Evolutionary conservation across 176 grass and related monocot genomes (phyloP).

Genomic region (Aegilops sharonensis): DNA sequence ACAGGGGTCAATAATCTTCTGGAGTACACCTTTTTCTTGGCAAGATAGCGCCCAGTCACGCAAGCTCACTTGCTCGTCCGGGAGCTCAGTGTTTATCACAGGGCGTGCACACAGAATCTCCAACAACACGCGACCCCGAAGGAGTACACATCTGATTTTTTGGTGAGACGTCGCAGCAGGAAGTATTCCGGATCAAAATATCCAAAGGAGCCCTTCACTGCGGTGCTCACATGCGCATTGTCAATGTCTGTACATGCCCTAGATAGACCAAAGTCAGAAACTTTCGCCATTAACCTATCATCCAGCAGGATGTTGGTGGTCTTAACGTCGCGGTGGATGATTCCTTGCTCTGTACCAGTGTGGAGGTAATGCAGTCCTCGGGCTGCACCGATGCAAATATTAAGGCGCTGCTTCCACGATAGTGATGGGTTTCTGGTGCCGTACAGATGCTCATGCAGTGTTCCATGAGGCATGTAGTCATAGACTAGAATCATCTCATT

Average conservation of each 20-base stretch:
- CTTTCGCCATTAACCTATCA: constrained; percentile 2
- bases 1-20: constrained; percentile 23
- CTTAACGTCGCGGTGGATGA: too few relatives aligned
- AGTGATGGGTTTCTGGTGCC: not conserved
- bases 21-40: not conserved
- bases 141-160: constrained; percentile 46
- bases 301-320: constrained; percentile 26
- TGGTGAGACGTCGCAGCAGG: constrained; percentile 5
- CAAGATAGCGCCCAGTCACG: constrained; percentile 25
- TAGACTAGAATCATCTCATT: not conserved
- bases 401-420: constrained; percentile 8
- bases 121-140: constrained; percentile 34
- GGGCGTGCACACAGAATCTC: constrained; percentile 31
- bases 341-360: too few relatives aligned
- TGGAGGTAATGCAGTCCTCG: too few relatives aligned
- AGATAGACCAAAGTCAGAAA: constrained; percentile 36
- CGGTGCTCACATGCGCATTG: constrained; percentile 38
- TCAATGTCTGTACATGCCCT: not conserved
- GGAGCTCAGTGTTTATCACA: not conserved
- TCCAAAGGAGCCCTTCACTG: constrained; percentile 31
- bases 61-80: constrained; percentile 29
- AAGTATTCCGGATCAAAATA: constrained; percentile 52
- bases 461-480: constrained; percentile 27
- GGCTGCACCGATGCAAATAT: constrained; percentile 29
- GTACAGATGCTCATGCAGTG: constrained; percentile 9